Evolutionary conservation across 2,329 filamentous ascomycete genomes (phyloP), one percentile per base, ranked within the genome.

Genomic region (Alternaria rosae): DNA sequence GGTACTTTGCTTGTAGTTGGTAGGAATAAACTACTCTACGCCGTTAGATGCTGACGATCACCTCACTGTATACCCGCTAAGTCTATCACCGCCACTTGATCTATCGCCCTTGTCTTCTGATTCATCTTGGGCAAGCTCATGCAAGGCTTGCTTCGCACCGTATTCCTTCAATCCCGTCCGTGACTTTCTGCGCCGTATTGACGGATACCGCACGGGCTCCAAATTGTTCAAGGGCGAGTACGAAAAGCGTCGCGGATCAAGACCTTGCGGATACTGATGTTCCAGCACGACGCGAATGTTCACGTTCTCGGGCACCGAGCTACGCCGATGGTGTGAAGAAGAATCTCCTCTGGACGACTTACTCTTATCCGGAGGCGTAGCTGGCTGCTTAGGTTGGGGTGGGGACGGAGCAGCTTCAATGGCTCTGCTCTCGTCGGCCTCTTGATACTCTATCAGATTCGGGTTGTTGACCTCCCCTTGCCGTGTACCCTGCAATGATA

Each of bases 251-350:
- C 59, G 66, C 7, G 67, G 59, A n/a, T 65, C 57, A 12, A 61
- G 41, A 8, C 58, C 58, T 26, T 52, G 65, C 21, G 67, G 64
- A 53, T 59, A 61, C 23, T 55, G 64, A 42, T 75, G 71, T 30
- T 76, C 74, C 11, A 76, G 59, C 20, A 73, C 65, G 13, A 76
- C 71, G 15, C 69, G 71, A 9, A 76, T 70, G 41, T 74, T 74
- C 32, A 76, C 57, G 23, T 68, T 72, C 12, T 75, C 72, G 3
- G 71, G 71, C 8, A 65, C 66, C 68, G 70, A 73, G 23, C 65
- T 69, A 25, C 66, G 68, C 41, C 69, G 59, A n/a, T 62, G 61
- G 1, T 61, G 42, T 12, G 38, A 38, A 6, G 41, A 17, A 38
- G 51, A 56, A 25, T 15, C 21, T 53, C 59, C 69, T 4, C 25